Evolutionary conservation across 495 filamentous ascomycete species (phyloP), one percentile per base, ranked within the genome.

Genomic region (Talaromyces nanjingensis): DNA sequence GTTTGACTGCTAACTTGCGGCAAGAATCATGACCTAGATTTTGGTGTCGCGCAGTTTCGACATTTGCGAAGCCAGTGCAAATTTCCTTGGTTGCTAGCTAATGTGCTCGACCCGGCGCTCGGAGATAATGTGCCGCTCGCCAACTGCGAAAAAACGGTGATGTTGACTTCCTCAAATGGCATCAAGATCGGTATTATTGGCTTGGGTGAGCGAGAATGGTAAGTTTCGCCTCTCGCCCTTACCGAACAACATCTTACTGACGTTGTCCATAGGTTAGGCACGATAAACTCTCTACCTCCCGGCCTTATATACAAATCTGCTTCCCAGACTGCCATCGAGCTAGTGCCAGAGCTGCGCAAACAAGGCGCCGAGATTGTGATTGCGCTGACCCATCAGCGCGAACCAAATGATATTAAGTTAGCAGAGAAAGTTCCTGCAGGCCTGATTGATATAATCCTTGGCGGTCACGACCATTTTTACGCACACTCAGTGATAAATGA

Each of bases 401-500:
- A 96, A 69, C 92, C 91, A 9, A 96, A 91, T 67, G 89, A 91
- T 71, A 82, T 89, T 64, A 94, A 93, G 73, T 74, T 97, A 6
- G 92, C 92, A 0, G 77, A 85, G 59, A 84, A 87, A 52, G 79
- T 83, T 2, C 79, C 87, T 0, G 76, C 81, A 8, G 90, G 88
- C 0, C 71, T 88, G 14, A 86, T 96, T 27, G 92, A 97, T 71
- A 81, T 96, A 29, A 88, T 97, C 27, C 79, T 96, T 1, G 91
- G 92, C 49, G 92, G 92, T 4, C 92, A 96, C 67, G 92, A 97
- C 64, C 92, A 97, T 68, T 93, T 88, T 71, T 96, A 96, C 67
- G 80, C 79, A 33, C 91, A 96, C 71, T 79, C 81, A 52, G 58
- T 90, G 59, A 80, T 92, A 67, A 94, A 96, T 65, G 86, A 87